Evolutionary conservation across 176 grass and related monocot genomes (phyloP).

Genomic region (Aegilops tauschii): DNA sequence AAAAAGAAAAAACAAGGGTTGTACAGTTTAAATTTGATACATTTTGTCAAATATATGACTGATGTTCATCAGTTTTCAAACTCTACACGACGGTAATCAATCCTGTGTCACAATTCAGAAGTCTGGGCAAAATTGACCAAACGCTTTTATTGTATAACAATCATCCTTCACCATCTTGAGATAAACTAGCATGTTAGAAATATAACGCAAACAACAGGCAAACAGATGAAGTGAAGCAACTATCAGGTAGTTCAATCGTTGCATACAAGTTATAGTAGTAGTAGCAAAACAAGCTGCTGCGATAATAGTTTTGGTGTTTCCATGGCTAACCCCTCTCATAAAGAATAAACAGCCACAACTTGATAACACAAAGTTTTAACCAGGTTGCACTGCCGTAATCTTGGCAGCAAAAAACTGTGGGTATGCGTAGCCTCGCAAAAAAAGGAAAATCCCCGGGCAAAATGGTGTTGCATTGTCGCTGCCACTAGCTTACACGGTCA

Average conservation of each 20-base stretch:
- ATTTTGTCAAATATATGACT: background rate
- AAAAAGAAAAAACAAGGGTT: background rate
- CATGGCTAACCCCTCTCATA: background rate
- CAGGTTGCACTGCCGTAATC: conserved; percentile 14
- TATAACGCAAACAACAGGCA: background rate
- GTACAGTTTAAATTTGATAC: background rate
- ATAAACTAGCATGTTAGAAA: background rate
- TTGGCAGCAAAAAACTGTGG: conserved; percentile 23
- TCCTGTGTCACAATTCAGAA: background rate
- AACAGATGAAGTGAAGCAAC: background rate
- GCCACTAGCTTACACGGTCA: conserved; percentile 42
- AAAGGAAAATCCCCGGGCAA: background rate
- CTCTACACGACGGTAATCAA: background rate
- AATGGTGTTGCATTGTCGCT: background rate
- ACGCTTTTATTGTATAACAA: background rate
- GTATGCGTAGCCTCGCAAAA: conserved; percentile 35
- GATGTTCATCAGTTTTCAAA: background rate
- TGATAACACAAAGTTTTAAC: background rate
- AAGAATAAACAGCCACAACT: conserved; percentile 26
- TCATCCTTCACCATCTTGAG: background rate
- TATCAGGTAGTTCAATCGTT: background rate
- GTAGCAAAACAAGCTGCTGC: conserved; percentile 7
- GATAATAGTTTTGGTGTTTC: conserved; percentile 13
- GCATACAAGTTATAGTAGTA: background rate
- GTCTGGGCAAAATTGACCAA: background rate